These are phyloP conservation scores for Fraxinus sp. DNA, from an alignment of 305 asterid species.

Conservation along the genomic window DNA sequence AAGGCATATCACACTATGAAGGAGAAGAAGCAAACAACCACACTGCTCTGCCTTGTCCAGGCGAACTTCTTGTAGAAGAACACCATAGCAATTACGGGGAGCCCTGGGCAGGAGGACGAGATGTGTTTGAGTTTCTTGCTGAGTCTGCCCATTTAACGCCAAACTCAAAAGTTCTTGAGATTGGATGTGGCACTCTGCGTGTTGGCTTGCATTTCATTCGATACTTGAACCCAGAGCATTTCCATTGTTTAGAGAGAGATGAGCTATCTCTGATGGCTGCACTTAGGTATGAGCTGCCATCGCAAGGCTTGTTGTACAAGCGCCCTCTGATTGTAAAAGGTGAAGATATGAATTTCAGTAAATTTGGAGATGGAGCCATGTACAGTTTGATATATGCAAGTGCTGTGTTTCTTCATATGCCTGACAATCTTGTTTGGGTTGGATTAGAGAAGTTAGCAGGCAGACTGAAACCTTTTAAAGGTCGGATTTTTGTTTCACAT, in stretches of 20 bases:
- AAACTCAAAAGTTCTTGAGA: slow-evolving; percentile 74
- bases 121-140: slow-evolving; percentile 85
- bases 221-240: slow-evolving; percentile 65
- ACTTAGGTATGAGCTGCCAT: slow-evolving; percentile 82
- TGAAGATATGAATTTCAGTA: slow-evolving; percentile 89
- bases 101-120: slow-evolving; percentile 99
- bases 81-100: slow-evolving; percentile 98
- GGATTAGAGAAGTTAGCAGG: slow-evolving; percentile 71
- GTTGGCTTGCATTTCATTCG: slow-evolving; percentile 90
- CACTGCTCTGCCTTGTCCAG: slow-evolving; percentile 92
- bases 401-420: slow-evolving; percentile 94
- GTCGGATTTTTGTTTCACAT: slow-evolving; percentile 88
- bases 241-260: slow-evolving; percentile 86
- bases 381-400: slow-evolving; percentile 85
- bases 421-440: slow-evolving; percentile 84
- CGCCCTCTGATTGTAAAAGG: slow-evolving; percentile 86
- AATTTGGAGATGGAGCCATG: slow-evolving; percentile 52
- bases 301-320: slow-evolving; percentile 77
- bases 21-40: slow-evolving; percentile 76
- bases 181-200: slow-evolving; percentile 96
- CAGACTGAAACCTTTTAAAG: slow-evolving; percentile 63
- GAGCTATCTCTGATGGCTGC: slow-evolving; percentile 97
- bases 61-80: slow-evolving; percentile 86
- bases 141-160: slow-evolving; percentile 54
- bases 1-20: slow-evolving; percentile 94